A percentile compares a stretch with the other conserved stretches of the same genome.
Evolutionary conservation across 768 basidiomycete species (phyloP).

Genomic region (Mycena leptocephala): DNA sequence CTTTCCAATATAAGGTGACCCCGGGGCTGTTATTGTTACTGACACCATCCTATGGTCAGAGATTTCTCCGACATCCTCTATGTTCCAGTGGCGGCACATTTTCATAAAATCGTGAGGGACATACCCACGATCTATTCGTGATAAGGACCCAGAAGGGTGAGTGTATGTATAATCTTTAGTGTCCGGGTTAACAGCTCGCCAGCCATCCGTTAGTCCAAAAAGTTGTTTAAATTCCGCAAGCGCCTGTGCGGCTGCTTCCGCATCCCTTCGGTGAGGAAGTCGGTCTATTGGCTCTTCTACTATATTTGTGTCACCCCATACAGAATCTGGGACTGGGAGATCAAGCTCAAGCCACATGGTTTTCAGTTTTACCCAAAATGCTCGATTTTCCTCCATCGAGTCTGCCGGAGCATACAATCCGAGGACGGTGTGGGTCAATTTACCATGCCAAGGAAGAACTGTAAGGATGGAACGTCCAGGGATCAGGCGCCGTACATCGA

Average conservation of each 20-base stretch:
- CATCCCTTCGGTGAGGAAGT: constrained; percentile 3
- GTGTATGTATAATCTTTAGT: constrained; percentile 4
- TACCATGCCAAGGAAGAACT: constrained; percentile 19
- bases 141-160: neutral
- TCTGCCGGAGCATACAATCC: constrained; percentile 41
- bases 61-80: neutral
- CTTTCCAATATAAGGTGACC: neutral
- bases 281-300: constrained; percentile 4
- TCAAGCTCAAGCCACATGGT: neutral
- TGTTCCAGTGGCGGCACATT: neutral
- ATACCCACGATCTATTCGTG: neutral
- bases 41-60: neutral
- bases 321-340: constrained; percentile 17
- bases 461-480: constrained; percentile 15
- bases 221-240: neutral
- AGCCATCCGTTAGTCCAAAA: constrained; percentile 19
- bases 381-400: neutral
- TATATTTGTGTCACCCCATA: constrained; percentile 28
- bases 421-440: constrained; percentile 7
- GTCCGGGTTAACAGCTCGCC: constrained; percentile 4
- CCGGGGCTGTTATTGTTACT: neutral
- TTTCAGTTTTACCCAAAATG: constrained; percentile 35
- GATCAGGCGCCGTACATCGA: neutral
- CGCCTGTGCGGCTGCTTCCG: neutral
- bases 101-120: neutral